Percentiles rank a stretch among this genome's conserved stretches.
phyloP scores from a whole-genome alignment of 1,284 basidiomycete species.

The Leccinum huronense region DNA sequence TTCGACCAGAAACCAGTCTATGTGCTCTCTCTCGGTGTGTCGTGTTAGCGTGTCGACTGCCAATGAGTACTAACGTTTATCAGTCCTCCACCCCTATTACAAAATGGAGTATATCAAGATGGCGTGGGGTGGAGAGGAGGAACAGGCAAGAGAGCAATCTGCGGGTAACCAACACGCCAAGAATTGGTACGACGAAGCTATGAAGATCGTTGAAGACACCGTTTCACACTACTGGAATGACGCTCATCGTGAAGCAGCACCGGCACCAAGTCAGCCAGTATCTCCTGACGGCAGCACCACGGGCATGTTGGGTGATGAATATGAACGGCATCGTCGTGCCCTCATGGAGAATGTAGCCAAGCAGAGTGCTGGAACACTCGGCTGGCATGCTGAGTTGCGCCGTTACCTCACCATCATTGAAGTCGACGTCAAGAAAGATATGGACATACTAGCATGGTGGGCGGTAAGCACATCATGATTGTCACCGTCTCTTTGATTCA shows the following conservation, averaged over 20 bases:
- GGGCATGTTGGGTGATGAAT: background rate
- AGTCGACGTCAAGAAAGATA: background rate
- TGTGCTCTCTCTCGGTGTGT: background rate
- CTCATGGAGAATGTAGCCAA: background rate
- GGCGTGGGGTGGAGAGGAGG: background rate
- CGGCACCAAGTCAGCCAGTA: background rate
- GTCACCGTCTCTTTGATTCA: background rate
- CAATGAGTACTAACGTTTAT: background rate
- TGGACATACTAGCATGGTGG: background rate
- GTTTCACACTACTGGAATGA: background rate
- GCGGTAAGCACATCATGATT: background rate
- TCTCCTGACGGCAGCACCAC: background rate
- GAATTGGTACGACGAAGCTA: background rate
- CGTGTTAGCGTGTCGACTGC: background rate
- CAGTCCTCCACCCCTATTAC: background rate
- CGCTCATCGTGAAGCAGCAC: background rate
- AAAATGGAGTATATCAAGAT: background rate
- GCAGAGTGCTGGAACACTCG: background rate
- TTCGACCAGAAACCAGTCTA: background rate
- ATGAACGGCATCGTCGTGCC: background rate
- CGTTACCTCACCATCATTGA: background rate
- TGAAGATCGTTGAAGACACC: background rate
- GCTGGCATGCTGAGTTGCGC: background rate
- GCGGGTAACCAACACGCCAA: background rate
- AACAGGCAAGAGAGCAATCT: background rate